A percentile compares a stretch with the other conserved stretches of the same genome.
Conservation (phyloP, 2,329 filamentous ascomycete genomes). For the Nigrospora osmanthi region DNA sequence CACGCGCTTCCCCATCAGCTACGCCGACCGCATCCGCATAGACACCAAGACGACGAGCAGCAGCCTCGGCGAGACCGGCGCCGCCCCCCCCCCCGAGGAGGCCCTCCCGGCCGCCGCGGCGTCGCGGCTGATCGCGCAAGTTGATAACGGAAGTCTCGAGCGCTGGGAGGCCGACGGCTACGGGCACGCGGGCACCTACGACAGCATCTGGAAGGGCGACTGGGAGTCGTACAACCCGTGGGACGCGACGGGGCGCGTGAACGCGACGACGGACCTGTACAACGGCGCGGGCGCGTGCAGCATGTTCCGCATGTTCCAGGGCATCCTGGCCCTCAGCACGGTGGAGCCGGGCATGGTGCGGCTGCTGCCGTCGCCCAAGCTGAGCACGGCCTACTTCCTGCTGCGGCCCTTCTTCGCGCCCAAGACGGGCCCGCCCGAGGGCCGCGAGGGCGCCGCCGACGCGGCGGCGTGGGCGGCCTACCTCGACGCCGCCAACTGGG, state of each 20-base stretch:
- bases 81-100: conserved; percentile 15
- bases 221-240: conserved; percentile 51
- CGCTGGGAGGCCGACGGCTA: conserved; percentile 66
- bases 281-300: conserved; percentile 50
- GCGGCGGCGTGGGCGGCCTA: conserved; percentile 38
- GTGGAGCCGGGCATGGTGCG: conserved; percentile 40
- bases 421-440: conserved; percentile 30
- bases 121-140: conserved; percentile 52
- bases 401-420: conserved; percentile 45
- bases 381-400: conserved; percentile 38
- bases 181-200: conserved; percentile 47
- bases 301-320: conserved; percentile 53
- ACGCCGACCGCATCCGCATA: conserved; percentile 63
- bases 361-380: conserved; percentile 38
- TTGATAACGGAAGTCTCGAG: conserved; percentile 64
- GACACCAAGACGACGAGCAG: conserved; percentile 41
- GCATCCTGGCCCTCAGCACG: conserved; percentile 44
- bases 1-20: conserved; percentile 55
- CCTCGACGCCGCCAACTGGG: conserved; percentile 32
- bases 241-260: conserved; percentile 44
- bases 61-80: conserved; percentile 20
- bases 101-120: conserved; percentile 25
- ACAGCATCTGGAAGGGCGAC: conserved; percentile 41
- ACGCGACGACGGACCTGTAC: conserved; percentile 47
- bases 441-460: conserved; percentile 21